Evolutionary conservation across 2,329 filamentous ascomycete genomes (phyloP).

Genomic region (Neophaeococcomyces aloes): DNA sequence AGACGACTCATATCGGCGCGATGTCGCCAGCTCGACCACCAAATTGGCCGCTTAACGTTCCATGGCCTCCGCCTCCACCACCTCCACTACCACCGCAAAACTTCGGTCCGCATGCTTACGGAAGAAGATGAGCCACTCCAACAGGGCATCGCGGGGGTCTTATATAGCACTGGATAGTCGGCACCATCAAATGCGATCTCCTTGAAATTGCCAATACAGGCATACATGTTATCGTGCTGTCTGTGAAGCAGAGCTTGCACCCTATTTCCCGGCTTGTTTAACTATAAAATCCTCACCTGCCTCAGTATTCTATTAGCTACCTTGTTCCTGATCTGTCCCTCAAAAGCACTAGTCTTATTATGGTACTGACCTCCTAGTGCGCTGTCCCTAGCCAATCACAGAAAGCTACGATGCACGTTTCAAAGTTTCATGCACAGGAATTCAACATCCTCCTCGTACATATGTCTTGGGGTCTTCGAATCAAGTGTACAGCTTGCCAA

Average conservation of each 20-base stretch:
- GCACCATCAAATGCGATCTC: too few species aligned
- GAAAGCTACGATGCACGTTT: not conserved
- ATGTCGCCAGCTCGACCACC: slow-evolving; percentile 3
- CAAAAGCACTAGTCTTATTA: not conserved
- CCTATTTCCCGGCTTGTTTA: too few species aligned
- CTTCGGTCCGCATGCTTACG: not conserved
- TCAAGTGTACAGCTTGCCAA: not conserved
- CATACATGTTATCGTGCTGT: too few species aligned
- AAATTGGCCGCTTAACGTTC: slow-evolving; percentile 2
- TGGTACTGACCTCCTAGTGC: not conserved
- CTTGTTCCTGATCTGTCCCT: too few species aligned
- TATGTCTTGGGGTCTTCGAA: not conserved
- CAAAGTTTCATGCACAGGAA: not conserved
- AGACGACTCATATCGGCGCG: not conserved
- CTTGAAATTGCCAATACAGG: too few species aligned
- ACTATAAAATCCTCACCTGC: too few species aligned
- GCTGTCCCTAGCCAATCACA: not conserved
- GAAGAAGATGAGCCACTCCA: not conserved
- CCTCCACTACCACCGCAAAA: slow-evolving; percentile 5
- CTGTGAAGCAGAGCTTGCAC: too few species aligned
- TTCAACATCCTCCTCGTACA: not conserved
- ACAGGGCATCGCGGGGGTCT: too few species aligned
- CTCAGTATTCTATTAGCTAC: too few species aligned
- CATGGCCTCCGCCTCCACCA: slow-evolving; percentile 8
- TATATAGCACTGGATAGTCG: too few species aligned